These are phyloP conservation scores for Mucor sp. DNA, from an alignment of 371 early-diverging fungal species.

Conservation along the genomic window DNA sequence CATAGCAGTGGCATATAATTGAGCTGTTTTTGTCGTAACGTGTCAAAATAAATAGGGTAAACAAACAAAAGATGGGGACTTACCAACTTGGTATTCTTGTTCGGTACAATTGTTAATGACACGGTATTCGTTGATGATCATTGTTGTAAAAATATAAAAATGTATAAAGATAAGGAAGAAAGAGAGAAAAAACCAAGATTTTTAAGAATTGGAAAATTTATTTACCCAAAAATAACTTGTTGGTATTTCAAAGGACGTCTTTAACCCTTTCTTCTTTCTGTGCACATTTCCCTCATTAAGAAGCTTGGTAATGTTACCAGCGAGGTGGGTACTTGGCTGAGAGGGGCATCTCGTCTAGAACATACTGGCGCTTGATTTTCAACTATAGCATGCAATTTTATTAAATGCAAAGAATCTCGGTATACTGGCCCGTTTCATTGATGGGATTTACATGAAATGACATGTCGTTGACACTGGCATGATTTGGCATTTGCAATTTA, in stretches of 20 bases:
- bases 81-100: slow-evolving; percentile 64
- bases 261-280: background rate
- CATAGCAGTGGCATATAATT: slow-evolving; percentile 71
- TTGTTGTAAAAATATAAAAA: slow-evolving; percentile 20
- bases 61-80: background rate
- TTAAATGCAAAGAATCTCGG: background rate
- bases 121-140: slow-evolving; percentile 70
- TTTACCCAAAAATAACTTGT: background rate
- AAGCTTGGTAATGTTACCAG: background rate
- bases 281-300: background rate
- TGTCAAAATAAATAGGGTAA: background rate
- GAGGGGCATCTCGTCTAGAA: too few species aligned
- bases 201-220: background rate
- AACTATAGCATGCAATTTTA: background rate
- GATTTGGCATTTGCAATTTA: background rate
- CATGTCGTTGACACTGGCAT: background rate
- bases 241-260: background rate
- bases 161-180: slow-evolving; percentile 1
- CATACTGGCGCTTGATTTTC: too few species aligned
- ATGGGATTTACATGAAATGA: background rate
- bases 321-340: background rate
- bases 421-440: background rate
- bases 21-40: slow-evolving; percentile 39
- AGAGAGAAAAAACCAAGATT: background rate
- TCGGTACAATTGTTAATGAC: slow-evolving; percentile 70